Percentiles rank a stretch among this genome's conserved stretches.
Conservation (phyloP, 192 early-diverging fungal species). For the Phlyctochytrium planicorne region DNA sequence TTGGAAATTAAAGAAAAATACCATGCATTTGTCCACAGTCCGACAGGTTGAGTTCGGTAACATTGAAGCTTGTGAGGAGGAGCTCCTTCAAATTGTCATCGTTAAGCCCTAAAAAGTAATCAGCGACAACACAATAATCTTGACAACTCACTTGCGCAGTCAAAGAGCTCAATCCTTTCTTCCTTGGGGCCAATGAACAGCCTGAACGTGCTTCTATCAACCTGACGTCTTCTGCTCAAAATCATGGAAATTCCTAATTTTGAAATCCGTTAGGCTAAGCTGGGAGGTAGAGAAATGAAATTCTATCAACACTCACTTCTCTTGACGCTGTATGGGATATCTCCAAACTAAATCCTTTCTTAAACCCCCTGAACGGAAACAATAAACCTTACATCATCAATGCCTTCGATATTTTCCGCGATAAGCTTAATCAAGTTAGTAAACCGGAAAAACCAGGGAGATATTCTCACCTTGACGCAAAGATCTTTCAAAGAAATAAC, state of each 20-base stretch:
- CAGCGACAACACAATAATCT: neutral
- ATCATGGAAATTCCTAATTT: slow-evolving; percentile 63
- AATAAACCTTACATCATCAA: slow-evolving; percentile 54
- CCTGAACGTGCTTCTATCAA: slow-evolving; percentile 61
- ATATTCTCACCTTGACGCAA: slow-evolving; percentile 39
- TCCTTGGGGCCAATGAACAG: slow-evolving; percentile 70
- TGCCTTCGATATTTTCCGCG: slow-evolving; percentile 73
- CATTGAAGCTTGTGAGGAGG: slow-evolving; percentile 58
- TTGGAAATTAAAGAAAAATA: neutral
- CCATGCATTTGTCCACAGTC: slow-evolving; percentile 73
- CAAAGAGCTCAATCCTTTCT: slow-evolving; percentile 65
- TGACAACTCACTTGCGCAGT: slow-evolving; percentile 76
- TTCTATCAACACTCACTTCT: slow-evolving; percentile 30
- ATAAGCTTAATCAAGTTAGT: slow-evolving; percentile 47
- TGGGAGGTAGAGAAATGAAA: neutral
- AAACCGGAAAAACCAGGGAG: neutral
- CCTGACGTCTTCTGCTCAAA: slow-evolving; percentile 69
- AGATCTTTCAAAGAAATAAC: slow-evolving; percentile 29
- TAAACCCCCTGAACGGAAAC: neutral
- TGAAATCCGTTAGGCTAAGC: neutral
- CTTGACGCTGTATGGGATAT: slow-evolving; percentile 68
- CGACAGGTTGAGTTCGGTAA: slow-evolving; percentile 63
- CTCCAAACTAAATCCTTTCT: slow-evolving; percentile 60
- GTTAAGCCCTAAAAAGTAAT: slow-evolving; percentile 37
- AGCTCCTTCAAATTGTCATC: slow-evolving; percentile 57